phyloP scores from a whole-genome alignment of 73 alveolate species.

The Durusdinium trenchii region DNA sequence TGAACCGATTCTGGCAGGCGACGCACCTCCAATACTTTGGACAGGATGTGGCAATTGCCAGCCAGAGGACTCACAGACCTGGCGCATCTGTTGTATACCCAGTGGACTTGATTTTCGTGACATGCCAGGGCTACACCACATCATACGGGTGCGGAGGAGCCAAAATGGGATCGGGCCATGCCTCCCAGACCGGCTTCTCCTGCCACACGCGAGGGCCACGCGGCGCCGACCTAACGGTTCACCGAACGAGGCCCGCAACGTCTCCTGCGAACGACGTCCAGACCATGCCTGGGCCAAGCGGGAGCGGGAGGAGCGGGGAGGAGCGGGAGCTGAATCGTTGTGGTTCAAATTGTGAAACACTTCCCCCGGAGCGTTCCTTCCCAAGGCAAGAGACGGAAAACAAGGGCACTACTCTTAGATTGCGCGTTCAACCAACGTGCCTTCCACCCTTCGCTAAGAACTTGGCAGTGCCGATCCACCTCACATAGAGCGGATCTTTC shows the following conservation, averaged over 20 bases:
- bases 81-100: background rate
- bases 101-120: background rate
- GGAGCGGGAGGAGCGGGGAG: too few species aligned
- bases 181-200: conserved; percentile 87
- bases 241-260: background rate
- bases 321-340: background rate
- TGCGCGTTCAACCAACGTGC: too few species aligned
- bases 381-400: too few species aligned
- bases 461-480: conserved; percentile 49
- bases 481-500: conserved; percentile 52
- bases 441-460: too few species aligned
- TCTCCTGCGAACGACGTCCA: background rate
- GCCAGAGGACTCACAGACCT: conserved; percentile 65
- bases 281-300: background rate
- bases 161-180: conserved; percentile 42
- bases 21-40: conserved; percentile 66
- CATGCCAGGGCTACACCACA: conserved; percentile 10
- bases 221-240: too few species aligned
- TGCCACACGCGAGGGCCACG: too few species aligned
- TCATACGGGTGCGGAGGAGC: conserved; percentile 72
- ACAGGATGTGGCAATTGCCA: conserved; percentile 45
- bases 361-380: too few species aligned
- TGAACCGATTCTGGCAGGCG: background rate
- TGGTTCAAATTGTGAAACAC: too few species aligned
- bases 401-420: background rate